These are phyloP conservation scores for Sutorius eximius DNA, from an alignment of 1,284 basidiomycete species.

Conservation along the genomic window DNA sequence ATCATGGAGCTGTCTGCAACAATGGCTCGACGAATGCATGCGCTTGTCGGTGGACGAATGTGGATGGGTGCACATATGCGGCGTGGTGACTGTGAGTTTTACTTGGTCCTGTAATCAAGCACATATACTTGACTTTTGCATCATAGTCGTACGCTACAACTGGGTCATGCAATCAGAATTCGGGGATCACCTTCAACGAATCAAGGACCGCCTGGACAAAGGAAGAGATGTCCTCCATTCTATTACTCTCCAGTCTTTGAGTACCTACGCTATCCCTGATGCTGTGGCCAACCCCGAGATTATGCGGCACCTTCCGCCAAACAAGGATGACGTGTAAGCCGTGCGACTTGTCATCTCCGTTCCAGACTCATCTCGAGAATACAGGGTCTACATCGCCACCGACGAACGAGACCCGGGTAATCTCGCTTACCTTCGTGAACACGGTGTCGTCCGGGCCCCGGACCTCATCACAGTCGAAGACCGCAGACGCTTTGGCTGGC, in stretches of 20 bases:
- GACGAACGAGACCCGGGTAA: constrained; percentile 44
- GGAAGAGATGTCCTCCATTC: constrained; percentile 34
- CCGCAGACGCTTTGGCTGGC: constrained; percentile 44
- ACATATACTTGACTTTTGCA: constrained; percentile 18
- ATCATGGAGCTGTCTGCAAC: constrained; percentile 36
- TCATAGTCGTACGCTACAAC: constrained; percentile 31
- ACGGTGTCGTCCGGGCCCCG: constrained; percentile 36
- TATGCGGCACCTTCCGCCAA: constrained; percentile 20
- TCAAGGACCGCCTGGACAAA: constrained; percentile 35
- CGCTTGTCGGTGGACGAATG: constrained; percentile 38
- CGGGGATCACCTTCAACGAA: constrained; percentile 39
- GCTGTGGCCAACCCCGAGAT: constrained; percentile 21
- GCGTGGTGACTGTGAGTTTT: constrained; percentile 43
- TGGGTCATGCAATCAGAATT: constrained; percentile 41
- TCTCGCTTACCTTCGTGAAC: constrained; percentile 37
- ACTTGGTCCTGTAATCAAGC: constrained; percentile 16
- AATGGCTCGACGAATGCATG: constrained; percentile 39
- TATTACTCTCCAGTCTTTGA: constrained; percentile 21
- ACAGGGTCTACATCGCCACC: constrained; percentile 50
- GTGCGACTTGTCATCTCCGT: not conserved
- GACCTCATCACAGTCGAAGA: constrained; percentile 47
- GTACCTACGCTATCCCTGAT: constrained; percentile 33
- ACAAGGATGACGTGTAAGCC: constrained; percentile 27
- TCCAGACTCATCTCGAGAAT: constrained; percentile 5
- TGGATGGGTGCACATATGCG: constrained; percentile 52